phyloP scores from a whole-genome alignment of 208 protist species.

The Lotmaria passim region DNA sequence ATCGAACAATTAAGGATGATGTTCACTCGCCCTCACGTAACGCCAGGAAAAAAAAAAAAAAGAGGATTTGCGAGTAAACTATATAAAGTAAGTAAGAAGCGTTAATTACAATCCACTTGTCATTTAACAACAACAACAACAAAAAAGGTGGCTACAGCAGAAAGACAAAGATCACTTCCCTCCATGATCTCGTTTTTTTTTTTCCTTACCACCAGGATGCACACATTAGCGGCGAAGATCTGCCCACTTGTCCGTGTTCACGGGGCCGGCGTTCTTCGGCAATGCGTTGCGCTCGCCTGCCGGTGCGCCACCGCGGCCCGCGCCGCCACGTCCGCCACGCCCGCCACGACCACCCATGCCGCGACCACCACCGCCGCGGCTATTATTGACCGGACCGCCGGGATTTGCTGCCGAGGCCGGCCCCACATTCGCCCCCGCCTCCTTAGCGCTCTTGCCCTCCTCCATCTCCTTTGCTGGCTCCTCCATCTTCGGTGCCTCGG shows the following conservation, averaged over 20 bases:
- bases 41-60: neutral
- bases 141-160: neutral
- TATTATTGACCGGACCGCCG: slow-evolving; percentile 13
- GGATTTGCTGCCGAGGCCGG: no score
- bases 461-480: slow-evolving; percentile 15
- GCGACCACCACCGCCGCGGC: slow-evolving; percentile 30
- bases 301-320: slow-evolving; percentile 22
- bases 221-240: slow-evolving; percentile 46
- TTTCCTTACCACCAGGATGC: no score
- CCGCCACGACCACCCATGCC: slow-evolving; percentile 28
- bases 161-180: neutral
- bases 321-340: no score
- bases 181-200: no score
- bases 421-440: slow-evolving; percentile 11
- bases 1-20: no score
- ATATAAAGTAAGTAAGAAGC: slow-evolving; percentile 4
- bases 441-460: slow-evolving; percentile 7
- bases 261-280: slow-evolving; percentile 16
- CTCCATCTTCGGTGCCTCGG: slow-evolving; percentile 41
- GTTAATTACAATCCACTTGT: slow-evolving; percentile 17
- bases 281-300: slow-evolving; percentile 7
- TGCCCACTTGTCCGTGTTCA: slow-evolving; percentile 32
- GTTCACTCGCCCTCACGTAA: no score
- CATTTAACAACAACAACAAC: neutral
- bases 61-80: neutral